Base-by-base conservation (phyloP, 495 filamentous ascomycete species). In the Penicillium malachiteum region DNA sequence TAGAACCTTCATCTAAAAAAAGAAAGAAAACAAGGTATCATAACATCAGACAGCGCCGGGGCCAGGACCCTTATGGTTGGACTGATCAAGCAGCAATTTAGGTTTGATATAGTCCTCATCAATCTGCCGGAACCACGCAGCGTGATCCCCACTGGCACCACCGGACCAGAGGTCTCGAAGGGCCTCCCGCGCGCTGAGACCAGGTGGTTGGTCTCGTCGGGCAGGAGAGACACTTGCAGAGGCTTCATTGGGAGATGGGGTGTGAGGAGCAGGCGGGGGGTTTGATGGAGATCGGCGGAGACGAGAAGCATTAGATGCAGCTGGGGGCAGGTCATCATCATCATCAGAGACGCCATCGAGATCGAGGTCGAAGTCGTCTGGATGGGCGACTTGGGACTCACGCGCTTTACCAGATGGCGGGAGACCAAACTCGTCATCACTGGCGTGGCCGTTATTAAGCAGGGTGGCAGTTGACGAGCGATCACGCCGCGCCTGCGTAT, bases 41-140 rank as follows among this genome's bases (percentile, higher is more conserved):
- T 65, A 55, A 46, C 21, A 55, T 68, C 63, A 78, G 56, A 78
- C 76, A 18, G 73, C 73, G 9, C 74, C 76, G 39, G 63, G 63
- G 16, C 74, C 76, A 47, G 63, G 63, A n/a, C 63, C 75, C 56
- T 76, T 77, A 50, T 78, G 72, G 50, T 77, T 76, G 47, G 76
- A 78, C 59, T 86, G 85, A 76, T 97, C 93, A 37, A 98, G 80
- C 53, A 98, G 71, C 50, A 98, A 77, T 60, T 84, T 91, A 9
- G 94, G 94, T 78, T 98, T 98, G 69, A 98, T 95, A 70, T 90
- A 97, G 31, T 90, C 90, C 69, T 98, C 94, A 70, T 98, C 94
- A 50, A 98, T 73, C 71, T 96, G 93, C 54, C 85, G 85, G 70
- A 98, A 96, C 82, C 94, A 86, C 12, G 87, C 89, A 16, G 88